A percentile compares a stretch with the other conserved stretches of the same genome.
Conservation (phyloP, 495 filamentous ascomycete genomes). For the Aspergillus haitiensis region DNA sequence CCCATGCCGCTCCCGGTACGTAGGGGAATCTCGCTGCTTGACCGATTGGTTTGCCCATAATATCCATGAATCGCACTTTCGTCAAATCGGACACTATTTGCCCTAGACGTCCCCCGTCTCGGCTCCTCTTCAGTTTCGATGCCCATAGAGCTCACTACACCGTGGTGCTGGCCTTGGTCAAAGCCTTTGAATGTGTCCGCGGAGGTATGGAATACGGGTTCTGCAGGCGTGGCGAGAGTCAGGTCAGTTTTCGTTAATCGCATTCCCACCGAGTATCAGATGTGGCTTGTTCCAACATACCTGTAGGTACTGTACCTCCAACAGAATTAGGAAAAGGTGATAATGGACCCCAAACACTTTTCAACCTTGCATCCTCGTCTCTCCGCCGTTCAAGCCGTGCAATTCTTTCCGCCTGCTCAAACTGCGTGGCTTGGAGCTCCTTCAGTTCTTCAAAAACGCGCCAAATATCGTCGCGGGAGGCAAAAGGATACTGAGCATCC, state of each 20-base stretch:
- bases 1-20: slow-evolving; percentile 80
- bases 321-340: slow-evolving; percentile 79
- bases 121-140: slow-evolving; percentile 90
- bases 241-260: background rate
- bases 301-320: slow-evolving; percentile 69
- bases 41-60: slow-evolving; percentile 77
- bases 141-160: slow-evolving; percentile 70
- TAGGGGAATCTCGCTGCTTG: slow-evolving; percentile 74
- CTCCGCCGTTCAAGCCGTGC: slow-evolving; percentile 76
- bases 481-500: slow-evolving; percentile 65
- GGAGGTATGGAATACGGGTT: slow-evolving; percentile 68
- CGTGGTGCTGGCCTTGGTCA: slow-evolving; percentile 72
- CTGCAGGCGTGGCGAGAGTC: slow-evolving; percentile 41
- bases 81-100: slow-evolving; percentile 98
- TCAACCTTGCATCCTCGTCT: slow-evolving; percentile 77
- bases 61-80: slow-evolving; percentile 91
- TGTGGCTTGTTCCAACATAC: slow-evolving; percentile 42
- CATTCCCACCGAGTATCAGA: background rate
- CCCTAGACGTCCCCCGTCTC: slow-evolving; percentile 84
- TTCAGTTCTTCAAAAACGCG: slow-evolving; percentile 85
- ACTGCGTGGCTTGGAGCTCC: slow-evolving; percentile 74
- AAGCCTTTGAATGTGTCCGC: slow-evolving; percentile 81
- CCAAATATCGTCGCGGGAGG: slow-evolving; percentile 77
- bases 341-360: slow-evolving; percentile 76
- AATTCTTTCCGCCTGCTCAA: slow-evolving; percentile 78